Conservation (phyloP, 2,329 filamentous ascomycete genomes). For the Fusarium sp. region DNA sequence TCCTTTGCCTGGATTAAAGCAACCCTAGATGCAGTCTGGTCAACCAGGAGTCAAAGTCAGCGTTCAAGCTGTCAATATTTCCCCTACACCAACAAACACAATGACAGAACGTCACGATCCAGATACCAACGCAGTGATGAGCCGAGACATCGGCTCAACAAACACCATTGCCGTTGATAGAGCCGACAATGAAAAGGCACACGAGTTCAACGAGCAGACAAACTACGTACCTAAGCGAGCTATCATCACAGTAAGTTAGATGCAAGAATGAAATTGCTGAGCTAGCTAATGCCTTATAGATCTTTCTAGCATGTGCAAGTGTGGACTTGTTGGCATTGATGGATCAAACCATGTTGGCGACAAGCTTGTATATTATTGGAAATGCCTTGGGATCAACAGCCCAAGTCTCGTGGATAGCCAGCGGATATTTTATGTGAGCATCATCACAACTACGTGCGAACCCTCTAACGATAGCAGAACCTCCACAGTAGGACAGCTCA, state of each 20-base stretch:
- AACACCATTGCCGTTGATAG: conserved; percentile 19
- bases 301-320: conserved; percentile 68
- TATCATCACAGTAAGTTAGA: conserved; percentile 62
- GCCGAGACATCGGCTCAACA: conserved; percentile 15
- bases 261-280: accelerated
- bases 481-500: conserved; percentile 61
- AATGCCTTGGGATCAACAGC: conserved; percentile 62
- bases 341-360: conserved; percentile 69
- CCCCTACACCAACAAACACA: neutral
- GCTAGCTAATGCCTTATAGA: conserved; percentile 52
- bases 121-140: neutral
- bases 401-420: conserved; percentile 68
- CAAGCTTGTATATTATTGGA: conserved; percentile 68
- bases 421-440: conserved; percentile 67
- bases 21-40: neutral
- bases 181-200: conserved; percentile 38
- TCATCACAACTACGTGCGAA: neutral
- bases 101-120: neutral
- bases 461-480: conserved; percentile 49
- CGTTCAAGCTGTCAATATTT: neutral
- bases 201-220: conserved; percentile 67
- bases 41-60: neutral
- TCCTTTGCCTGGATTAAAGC: conserved; percentile 2
- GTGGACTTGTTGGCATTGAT: conserved; percentile 69
- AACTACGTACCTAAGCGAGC: conserved; percentile 65